Evolutionary conservation across 1,139 yeast genomes (phyloP), one percentile per base, ranked within the genome.

Genomic region (Candida glucosophila): DNA sequence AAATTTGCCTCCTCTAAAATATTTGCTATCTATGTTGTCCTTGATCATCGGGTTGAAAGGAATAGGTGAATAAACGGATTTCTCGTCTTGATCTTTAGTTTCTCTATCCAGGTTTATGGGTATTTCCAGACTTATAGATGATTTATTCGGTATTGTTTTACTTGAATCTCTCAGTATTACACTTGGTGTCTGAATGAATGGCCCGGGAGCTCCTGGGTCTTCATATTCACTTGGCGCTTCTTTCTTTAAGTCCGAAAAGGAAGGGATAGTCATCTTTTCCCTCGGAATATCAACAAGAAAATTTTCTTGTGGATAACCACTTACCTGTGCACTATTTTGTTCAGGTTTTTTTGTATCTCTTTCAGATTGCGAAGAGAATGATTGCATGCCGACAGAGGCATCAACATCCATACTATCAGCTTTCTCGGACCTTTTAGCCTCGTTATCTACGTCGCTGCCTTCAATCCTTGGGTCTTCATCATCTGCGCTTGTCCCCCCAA

Each of bases 201-300:
- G 88, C 3, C 74, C 55, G 2, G 92, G 92, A 0, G 92, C 90
- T 22, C 92, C 92, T 0, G 92, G 92, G 43, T 80, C 92, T 27
- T 63, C 69, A 40, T 79, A 79, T n/a, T 70, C 55, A 1, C 79
- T 79, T 4, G 63, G 53, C 8, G 48, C 40, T 15, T 40, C 44
- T 16, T 43, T 36, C 17, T 44, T 37, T 6, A 27, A 15, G 13
- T 15, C 19, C 14, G 18, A 17, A 9, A 21, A 17, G 9, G 22
- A 22, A n/a, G 25, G 22, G 18, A 67, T 38, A 1, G 72, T 64
- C 68, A 73, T 72, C 39, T 73, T 73, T 30, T 72, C 73, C 28
- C 66, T 58, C 1, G 80, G 79, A 17, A 74, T 73, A 40, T 73
- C 78, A 28, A 69, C 39, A 31, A 47, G 52, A 6, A 54, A 36